phyloP scores from a whole-genome alignment of 345 rosid species.

The Nephelium lappaceum region DNA sequence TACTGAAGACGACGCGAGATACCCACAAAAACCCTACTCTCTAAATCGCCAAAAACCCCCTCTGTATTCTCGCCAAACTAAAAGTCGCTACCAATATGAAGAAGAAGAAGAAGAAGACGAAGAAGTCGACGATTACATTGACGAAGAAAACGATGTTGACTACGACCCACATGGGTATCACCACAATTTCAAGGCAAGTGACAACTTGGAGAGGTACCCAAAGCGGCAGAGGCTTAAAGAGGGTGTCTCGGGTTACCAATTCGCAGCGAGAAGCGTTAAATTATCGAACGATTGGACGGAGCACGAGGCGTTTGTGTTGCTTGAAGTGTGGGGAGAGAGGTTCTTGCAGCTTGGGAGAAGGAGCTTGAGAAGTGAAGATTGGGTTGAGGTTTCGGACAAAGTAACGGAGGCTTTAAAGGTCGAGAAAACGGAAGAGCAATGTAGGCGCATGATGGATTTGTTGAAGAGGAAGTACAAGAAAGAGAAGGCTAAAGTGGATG shows the following conservation, averaged over 20 bases:
- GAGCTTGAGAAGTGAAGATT: slow-evolving; percentile 55
- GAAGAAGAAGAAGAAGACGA: slow-evolving; percentile 29
- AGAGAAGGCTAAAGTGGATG: slow-evolving; percentile 39
- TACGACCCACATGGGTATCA: slow-evolving; percentile 19
- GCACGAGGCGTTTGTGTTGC: slow-evolving; percentile 40
- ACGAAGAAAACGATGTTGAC: slow-evolving; percentile 19
- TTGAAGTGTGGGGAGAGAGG: slow-evolving; percentile 67
- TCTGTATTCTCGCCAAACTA: slow-evolving; percentile 21
- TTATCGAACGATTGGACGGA: slow-evolving; percentile 40
- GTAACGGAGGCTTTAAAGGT: slow-evolving; percentile 39
- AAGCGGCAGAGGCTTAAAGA: slow-evolving; percentile 44
- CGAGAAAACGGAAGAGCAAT: slow-evolving; percentile 38
- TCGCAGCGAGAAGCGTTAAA: slow-evolving; percentile 26
- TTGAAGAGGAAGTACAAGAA: slow-evolving; percentile 56
- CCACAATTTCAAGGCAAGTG: slow-evolving; percentile 21
- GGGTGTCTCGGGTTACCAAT: slow-evolving; percentile 31
- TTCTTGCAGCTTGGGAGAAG: slow-evolving; percentile 55
- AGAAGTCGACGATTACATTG: slow-evolving; percentile 27
- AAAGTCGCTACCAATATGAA: slow-evolving; percentile 25
- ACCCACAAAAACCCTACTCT: slow-evolving; percentile 34
- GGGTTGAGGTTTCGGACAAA: slow-evolving; percentile 57
- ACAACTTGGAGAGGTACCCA: slow-evolving; percentile 38
- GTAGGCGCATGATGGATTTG: slow-evolving; percentile 47
- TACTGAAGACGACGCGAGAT: slow-evolving; percentile 31
- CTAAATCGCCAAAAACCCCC: slow-evolving; percentile 32